Evolutionary conservation across 23 red algal genomes (phyloP).

Genomic region (Pyropia haitanensis): DNA sequence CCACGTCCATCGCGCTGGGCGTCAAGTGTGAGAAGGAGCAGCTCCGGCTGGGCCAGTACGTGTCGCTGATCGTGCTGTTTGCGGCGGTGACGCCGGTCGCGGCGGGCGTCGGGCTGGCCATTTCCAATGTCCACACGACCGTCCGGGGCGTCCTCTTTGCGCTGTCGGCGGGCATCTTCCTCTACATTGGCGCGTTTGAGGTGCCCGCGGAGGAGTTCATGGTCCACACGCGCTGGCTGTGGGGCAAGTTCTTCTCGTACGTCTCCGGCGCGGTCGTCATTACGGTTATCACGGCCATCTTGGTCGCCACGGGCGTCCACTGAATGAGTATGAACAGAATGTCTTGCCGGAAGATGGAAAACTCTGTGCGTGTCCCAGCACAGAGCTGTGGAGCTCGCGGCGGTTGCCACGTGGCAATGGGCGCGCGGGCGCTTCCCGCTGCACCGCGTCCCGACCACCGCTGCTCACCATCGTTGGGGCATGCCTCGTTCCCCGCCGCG

Average conservation of each 20-base stretch:
- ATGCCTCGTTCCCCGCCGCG: no score
- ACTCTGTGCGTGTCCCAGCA: no score
- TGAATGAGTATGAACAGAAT: no score
- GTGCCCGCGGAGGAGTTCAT: constrained; percentile 4
- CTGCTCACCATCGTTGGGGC: no score
- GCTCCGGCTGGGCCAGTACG: constrained; percentile 16
- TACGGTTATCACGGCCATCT: constrained; percentile 14
- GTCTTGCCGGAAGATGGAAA: no score
- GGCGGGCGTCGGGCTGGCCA: constrained; percentile 10
- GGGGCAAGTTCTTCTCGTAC: constrained; percentile 14
- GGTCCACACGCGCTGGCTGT: constrained; percentile 2
- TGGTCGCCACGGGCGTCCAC: constrained; percentile 23
- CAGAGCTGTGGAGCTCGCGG: no score
- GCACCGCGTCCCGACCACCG: no score
- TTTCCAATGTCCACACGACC: constrained; percentile 4
- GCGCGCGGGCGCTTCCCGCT: no score
- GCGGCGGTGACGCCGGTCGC: constrained; percentile 17
- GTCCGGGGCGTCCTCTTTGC: constrained; percentile 35
- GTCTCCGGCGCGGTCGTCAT: constrained; percentile 28
- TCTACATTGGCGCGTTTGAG: constrained; percentile 36
- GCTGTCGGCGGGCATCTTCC: constrained; percentile 29
- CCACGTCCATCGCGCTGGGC: constrained; percentile 13
- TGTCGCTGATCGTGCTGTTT: constrained; percentile 27
- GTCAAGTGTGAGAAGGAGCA: constrained; percentile 13
- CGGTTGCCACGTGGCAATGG: no score